These are phyloP conservation scores for Claviceps cyperi DNA, from an alignment of 2,329 filamentous ascomycete genomes.

Conservation along the genomic window DNA sequence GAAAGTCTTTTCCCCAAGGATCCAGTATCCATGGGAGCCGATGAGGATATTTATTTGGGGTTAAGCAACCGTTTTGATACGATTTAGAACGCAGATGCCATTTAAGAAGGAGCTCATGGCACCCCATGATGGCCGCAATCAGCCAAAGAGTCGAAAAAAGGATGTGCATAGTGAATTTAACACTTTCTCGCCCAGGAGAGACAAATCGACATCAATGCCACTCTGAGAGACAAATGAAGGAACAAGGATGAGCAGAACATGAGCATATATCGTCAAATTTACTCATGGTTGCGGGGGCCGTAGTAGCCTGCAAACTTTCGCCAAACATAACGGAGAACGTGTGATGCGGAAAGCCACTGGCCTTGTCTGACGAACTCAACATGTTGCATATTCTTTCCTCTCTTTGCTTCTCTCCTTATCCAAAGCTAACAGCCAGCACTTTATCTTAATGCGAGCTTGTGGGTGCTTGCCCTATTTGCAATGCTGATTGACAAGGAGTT, in stretches of 20 bases:
- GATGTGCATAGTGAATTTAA: neutral
- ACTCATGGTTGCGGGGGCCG: neutral
- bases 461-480: neutral
- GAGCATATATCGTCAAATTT: neutral
- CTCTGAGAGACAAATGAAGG: neutral
- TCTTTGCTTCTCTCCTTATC: neutral
- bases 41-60: conserved; percentile 3
- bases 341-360: neutral
- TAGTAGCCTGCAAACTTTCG: neutral
- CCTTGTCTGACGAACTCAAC: neutral
- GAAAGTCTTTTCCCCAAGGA: conserved; percentile 3
- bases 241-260: neutral
- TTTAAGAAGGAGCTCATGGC: neutral
- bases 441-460: neutral
- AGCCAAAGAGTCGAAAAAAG: neutral
- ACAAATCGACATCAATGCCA: neutral
- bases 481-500: neutral
- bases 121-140: neutral
- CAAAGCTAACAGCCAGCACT: neutral
- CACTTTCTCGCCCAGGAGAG: neutral
- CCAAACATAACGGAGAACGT: neutral
- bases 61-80: neutral
- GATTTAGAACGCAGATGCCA: neutral
- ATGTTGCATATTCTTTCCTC: neutral
- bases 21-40: conserved; percentile 4